A percentile compares a stretch with the other conserved stretches of the same genome.
Conservation (phyloP, 495 filamentous ascomycete genomes). For the Talaromyces proteolyticus region DNA sequence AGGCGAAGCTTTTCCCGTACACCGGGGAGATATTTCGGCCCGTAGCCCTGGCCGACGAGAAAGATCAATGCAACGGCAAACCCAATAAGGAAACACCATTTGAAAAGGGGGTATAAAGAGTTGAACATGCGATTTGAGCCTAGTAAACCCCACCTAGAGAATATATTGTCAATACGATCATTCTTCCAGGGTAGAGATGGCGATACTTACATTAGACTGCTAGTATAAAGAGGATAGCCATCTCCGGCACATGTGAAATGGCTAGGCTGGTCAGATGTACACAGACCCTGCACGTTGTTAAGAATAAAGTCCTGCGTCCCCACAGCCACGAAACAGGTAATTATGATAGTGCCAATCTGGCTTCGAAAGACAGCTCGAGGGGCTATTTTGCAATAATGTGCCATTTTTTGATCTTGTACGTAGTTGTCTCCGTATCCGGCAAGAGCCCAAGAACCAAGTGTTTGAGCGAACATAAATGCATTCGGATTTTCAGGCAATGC, state of each 20-base stretch:
- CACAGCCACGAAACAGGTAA: not conserved
- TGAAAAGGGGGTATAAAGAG: not conserved
- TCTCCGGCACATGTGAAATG: constrained; percentile 88
- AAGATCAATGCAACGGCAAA: not conserved
- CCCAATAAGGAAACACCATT: not conserved
- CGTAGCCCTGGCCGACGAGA: constrained; percentile 2
- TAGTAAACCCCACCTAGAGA: not conserved
- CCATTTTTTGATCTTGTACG: constrained; percentile 1
- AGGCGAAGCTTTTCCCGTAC: not conserved
- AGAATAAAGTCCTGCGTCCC: constrained; percentile 50
- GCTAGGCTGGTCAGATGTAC: constrained; percentile 70
- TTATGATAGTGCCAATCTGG: not conserved
- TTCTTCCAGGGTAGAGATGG: too few relatives aligned
- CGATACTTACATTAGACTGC: not conserved
- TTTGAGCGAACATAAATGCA: not conserved
- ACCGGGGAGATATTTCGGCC: not conserved
- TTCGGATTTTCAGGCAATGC: not conserved
- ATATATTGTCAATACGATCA: not conserved
- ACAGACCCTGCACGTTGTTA: constrained; percentile 64
- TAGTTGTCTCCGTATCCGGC: not conserved
- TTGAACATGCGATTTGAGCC: not conserved
- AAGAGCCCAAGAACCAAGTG: not conserved
- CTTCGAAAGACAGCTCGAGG: not conserved
- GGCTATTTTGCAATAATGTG: not conserved
- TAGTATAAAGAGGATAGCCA: not conserved